Conservation (phyloP, 139 green algal species). For the Chlorella ohadii region DNA sequence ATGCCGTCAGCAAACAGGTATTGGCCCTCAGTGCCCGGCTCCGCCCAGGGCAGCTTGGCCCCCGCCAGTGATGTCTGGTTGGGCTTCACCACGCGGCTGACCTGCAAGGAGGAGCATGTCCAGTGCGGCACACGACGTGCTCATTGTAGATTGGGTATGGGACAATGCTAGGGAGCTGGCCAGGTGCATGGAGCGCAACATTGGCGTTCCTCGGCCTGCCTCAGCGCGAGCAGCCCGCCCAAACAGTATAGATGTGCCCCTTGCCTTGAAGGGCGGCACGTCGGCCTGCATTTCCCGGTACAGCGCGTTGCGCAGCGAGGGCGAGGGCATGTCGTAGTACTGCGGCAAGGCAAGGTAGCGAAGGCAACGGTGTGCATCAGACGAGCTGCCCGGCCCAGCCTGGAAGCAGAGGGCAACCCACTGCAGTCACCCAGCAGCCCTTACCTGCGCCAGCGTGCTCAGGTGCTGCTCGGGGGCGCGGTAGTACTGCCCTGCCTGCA, state of each 20-base stretch:
- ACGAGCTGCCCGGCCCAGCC: not conserved
- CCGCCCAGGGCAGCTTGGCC: not conserved
- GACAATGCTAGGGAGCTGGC: no score
- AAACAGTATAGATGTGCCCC: no score
- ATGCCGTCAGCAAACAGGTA: constrained; percentile 8
- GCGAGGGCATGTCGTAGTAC: constrained; percentile 30
- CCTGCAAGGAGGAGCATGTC: not conserved
- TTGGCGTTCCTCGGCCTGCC: no score
- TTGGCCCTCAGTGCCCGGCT: not conserved
- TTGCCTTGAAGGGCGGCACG: constrained; percentile 18
- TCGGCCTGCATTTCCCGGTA: not conserved
- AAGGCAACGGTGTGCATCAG: not conserved
- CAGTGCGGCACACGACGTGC: no score
- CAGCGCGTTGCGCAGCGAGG: not conserved
- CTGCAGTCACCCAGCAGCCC: not conserved
- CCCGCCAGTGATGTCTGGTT: not conserved
- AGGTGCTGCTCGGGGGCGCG: not conserved
- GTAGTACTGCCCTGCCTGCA: not conserved
- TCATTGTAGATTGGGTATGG: no score
- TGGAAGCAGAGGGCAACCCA: not conserved
- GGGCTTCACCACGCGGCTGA: not conserved
- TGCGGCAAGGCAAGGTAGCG: not conserved
- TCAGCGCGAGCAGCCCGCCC: no score
- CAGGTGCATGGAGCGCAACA: no score
- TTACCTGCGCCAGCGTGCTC: constrained; percentile 15